These are phyloP conservation scores for Yamadazyma spencermartinsiae DNA, from an alignment of 1,139 yeast genomes.

Conservation along the genomic window DNA sequence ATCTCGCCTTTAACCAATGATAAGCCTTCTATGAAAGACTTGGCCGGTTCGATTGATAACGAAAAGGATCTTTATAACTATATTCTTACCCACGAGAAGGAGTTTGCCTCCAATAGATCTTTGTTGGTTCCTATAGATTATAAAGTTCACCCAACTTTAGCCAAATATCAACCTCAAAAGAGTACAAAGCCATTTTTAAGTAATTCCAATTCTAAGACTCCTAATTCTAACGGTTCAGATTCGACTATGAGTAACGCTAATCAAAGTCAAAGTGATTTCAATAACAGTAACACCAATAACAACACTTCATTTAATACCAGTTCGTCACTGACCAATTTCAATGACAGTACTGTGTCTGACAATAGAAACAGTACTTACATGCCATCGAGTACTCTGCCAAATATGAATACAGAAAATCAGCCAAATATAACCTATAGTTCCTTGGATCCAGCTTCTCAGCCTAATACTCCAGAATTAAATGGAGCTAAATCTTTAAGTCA, in stretches of 20 bases:
- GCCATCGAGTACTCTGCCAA: constrained; percentile 6
- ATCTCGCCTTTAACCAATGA: constrained; percentile 65
- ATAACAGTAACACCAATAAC: constrained; percentile 3
- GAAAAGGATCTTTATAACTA: constrained; percentile 79
- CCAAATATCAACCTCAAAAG: constrained; percentile 26
- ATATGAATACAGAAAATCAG: constrained; percentile 10
- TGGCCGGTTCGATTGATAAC: constrained; percentile 77
- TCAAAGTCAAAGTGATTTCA: constrained; percentile 10
- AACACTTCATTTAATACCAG: constrained; percentile 2
- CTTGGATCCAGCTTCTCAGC: constrained; percentile 39
- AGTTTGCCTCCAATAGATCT: constrained; percentile 26
- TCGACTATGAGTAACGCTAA: neutral
- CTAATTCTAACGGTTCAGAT: neutral
- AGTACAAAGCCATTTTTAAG: constrained; percentile 42
- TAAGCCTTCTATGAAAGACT: constrained; percentile 67
- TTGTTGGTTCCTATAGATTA: constrained; percentile 69
- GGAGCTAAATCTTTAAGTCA: constrained; percentile 43
- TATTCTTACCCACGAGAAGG: constrained; percentile 49
- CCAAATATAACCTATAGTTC: constrained; percentile 26
- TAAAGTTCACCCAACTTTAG: constrained; percentile 71
- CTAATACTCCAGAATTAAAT: constrained; percentile 28
- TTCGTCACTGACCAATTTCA: constrained; percentile 1
- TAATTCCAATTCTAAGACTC: constrained; percentile 14
- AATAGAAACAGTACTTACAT: constrained; percentile 3
- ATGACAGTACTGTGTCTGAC: neutral